phyloP scores from a whole-genome alignment of 2,329 filamentous ascomycete species.

The Cryphonectria parasitica region DNA sequence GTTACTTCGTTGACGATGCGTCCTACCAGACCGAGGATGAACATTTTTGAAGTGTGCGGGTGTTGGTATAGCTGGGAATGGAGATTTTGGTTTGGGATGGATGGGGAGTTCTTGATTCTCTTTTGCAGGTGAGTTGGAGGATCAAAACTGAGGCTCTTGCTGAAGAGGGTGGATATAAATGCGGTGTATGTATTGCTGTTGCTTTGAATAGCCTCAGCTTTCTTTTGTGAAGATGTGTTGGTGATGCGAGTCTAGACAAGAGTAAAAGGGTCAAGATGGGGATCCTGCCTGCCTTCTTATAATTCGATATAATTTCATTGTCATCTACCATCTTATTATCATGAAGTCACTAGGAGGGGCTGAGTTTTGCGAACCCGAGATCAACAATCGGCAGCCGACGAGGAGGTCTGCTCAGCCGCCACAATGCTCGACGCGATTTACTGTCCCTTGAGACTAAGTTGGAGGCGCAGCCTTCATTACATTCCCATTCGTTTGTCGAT shows the following conservation, averaged over 20 bases:
- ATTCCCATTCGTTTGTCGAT: too few relatives aligned
- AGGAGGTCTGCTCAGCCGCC: background rate
- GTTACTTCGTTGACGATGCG: slow-evolving; percentile 16
- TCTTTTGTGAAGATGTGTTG: background rate
- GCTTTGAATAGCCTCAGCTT: background rate
- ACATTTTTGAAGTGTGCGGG: slow-evolving; percentile 10
- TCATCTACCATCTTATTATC: background rate
- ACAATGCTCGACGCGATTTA: background rate
- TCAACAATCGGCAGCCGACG: background rate
- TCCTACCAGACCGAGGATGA: slow-evolving; percentile 19
- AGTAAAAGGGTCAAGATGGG: background rate
- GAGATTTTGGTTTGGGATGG: background rate
- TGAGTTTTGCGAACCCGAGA: background rate
- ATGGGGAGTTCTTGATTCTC: background rate
- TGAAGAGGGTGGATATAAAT: background rate
- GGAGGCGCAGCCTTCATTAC: background rate
- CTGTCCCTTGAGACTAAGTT: background rate
- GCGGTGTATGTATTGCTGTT: background rate
- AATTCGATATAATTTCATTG: background rate
- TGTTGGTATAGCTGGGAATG: background rate
- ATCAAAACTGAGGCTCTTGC: background rate
- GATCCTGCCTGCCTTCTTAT: background rate
- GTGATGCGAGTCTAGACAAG: background rate
- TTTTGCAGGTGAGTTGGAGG: background rate
- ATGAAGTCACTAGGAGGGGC: background rate